phyloP scores from a whole-genome alignment of 371 early-diverging fungal genomes.

The Globomyces sp. region DNA sequence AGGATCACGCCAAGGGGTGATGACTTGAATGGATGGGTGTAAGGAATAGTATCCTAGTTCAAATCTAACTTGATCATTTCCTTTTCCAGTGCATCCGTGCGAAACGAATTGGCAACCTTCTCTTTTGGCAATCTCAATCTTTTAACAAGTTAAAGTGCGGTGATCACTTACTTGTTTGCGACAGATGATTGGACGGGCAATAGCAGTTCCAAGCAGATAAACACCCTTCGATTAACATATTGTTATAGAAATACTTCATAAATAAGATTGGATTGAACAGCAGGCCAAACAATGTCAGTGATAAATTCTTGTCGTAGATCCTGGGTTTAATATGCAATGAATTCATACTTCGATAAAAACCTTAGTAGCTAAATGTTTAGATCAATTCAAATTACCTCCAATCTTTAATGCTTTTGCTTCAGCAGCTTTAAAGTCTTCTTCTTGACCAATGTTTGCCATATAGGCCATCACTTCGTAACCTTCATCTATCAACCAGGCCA shows the following conservation, averaged over 20 bases:
- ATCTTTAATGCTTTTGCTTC: constrained; percentile 85
- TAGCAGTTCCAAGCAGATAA: constrained; percentile 94
- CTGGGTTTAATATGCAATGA: constrained; percentile 26
- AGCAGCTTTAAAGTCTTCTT: constrained; percentile 96
- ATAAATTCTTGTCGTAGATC: constrained; percentile 92
- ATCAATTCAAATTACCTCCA: constrained; percentile 44
- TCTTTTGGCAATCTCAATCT: constrained; percentile 89
- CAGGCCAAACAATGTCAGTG: constrained; percentile 87
- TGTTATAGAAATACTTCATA: constrained; percentile 65
- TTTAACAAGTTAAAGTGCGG: constrained; percentile 18
- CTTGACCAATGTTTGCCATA: constrained; percentile 98
- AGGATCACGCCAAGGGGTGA: constrained; percentile 94
- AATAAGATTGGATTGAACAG: constrained; percentile 91
- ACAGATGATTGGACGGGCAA: constrained; percentile 96
- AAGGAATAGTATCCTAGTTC: constrained; percentile 97
- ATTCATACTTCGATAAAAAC: constrained; percentile 84
- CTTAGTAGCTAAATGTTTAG: constrained; percentile 61
- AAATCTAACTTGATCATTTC: constrained; percentile 98
- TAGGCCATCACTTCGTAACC: constrained; percentile 96
- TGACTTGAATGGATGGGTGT: constrained; percentile 88
- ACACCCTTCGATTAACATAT: constrained; percentile 44
- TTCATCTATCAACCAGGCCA: constrained; percentile 95
- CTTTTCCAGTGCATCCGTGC: constrained; percentile 98
- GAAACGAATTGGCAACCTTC: constrained; percentile 93
- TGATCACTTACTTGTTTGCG: constrained; percentile 57